Percentiles rank a stretch among this genome's conserved stretches.
Evolutionary conservation across 257 asterid genomes (phyloP).

Genomic region (Hygrophila difformis): DNA sequence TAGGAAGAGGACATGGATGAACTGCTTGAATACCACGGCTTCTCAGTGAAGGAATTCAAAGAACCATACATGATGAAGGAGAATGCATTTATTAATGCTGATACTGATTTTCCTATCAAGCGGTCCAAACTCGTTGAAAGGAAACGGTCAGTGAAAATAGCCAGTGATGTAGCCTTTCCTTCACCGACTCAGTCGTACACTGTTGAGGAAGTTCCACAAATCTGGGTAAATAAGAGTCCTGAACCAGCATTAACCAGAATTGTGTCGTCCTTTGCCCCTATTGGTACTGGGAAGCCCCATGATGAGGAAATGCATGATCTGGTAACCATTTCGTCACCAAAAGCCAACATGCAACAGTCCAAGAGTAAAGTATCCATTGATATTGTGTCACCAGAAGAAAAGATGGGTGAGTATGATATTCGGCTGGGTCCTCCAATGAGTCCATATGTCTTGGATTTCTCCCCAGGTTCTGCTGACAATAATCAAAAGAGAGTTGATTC

Average conservation of each 20-base stretch:
- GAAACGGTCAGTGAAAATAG: slow-evolving; percentile 61
- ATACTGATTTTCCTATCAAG: slow-evolving; percentile 77
- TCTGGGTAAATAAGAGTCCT: slow-evolving; percentile 23
- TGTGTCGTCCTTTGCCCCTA: slow-evolving; percentile 20
- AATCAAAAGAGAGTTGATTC: slow-evolving; percentile 28
- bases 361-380: slow-evolving; percentile 17
- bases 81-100: slow-evolving; percentile 54
- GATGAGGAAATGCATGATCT: slow-evolving; percentile 55
- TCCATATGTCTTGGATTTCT: slow-evolving; percentile 25
- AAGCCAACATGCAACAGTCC: slow-evolving; percentile 25
- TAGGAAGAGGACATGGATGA: slow-evolving; percentile 83
- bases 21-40: slow-evolving; percentile 76
- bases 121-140: slow-evolving; percentile 69
- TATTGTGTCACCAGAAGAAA: slow-evolving; percentile 19
- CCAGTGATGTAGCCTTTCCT: slow-evolving; percentile 51
- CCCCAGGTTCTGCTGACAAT: slow-evolving; percentile 29
- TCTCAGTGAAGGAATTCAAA: slow-evolving; percentile 73
- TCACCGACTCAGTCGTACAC: slow-evolving; percentile 27
- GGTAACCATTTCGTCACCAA: slow-evolving; percentile 39
- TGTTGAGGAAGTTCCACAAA: slow-evolving; percentile 22
- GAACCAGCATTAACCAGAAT: slow-evolving; percentile 23
- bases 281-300: slow-evolving; percentile 27
- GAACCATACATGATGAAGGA: slow-evolving; percentile 98
- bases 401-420: slow-evolving; percentile 21
- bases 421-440: slow-evolving; percentile 31